A percentile compares a stretch with the other conserved stretches of the same genome.
Conservation (phyloP, 306 rosid species). For the Alnus rubra region DNA sequence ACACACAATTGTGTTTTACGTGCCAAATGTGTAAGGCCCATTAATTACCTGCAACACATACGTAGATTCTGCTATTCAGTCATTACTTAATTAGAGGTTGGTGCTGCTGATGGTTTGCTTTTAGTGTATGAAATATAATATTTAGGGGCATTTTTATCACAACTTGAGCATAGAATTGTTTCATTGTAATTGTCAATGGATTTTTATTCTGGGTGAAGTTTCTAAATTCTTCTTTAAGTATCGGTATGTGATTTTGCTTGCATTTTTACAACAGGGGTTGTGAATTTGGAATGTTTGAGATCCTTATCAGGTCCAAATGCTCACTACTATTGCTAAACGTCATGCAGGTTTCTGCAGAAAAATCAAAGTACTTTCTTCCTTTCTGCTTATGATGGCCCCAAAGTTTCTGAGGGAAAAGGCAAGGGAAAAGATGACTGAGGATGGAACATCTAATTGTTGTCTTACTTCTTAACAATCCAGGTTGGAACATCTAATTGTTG, state of each 20-base stretch:
- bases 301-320: not conserved
- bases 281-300: not conserved
- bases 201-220: not conserved
- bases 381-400: constrained; percentile 60
- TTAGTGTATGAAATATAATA: not conserved
- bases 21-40: not conserved
- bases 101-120: not conserved
- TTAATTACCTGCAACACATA: not conserved
- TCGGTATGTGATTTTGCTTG: constrained; percentile 13
- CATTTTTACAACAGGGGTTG: not conserved
- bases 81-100: not conserved
- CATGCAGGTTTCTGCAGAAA: constrained; percentile 83
- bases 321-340: not conserved
- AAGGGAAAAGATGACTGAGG: constrained; percentile 64
- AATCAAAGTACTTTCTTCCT: constrained; percentile 71
- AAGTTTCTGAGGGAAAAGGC: constrained; percentile 66
- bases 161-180: not conserved
- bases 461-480: constrained; percentile 28
- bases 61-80: not conserved
- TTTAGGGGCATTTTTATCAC: not conserved
- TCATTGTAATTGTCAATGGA: not conserved
- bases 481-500: constrained; percentile 42
- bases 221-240: not conserved
- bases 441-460: constrained; percentile 17
- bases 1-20: not conserved